These are phyloP conservation scores for Climacium dendroides DNA, from an alignment of 225 moss, liverwort and hornwort species.

Conservation along the genomic window DNA sequence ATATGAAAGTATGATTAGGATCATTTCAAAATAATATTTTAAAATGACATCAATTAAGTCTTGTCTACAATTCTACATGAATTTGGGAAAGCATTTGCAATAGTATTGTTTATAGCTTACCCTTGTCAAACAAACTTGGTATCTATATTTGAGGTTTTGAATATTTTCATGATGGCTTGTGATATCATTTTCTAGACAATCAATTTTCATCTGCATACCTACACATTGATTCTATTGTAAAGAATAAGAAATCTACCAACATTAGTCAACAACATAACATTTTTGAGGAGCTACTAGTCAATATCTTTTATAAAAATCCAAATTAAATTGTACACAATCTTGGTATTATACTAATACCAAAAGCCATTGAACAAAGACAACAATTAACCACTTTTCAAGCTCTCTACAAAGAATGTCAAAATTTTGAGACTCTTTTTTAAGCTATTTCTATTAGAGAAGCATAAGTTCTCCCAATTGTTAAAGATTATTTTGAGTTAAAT, in stretches of 20 bases:
- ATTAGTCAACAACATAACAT: not conserved
- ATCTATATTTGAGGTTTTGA: constrained; percentile 6
- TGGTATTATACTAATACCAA: not conserved
- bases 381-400: not conserved
- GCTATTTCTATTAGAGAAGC: no score
- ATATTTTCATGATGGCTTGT: not conserved
- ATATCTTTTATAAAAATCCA: not conserved
- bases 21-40: not conserved
- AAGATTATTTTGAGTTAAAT: not conserved
- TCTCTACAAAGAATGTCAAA: not conserved
- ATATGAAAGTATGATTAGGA: not conserved
- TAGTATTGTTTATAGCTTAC: not conserved
- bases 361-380: not conserved
- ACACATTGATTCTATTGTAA: not conserved
- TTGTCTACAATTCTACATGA: not conserved
- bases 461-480: not conserved
- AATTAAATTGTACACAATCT: not conserved
- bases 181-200: not conserved
- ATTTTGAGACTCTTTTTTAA: not conserved
- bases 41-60: not conserved
- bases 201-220: constrained; percentile 5
- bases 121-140: constrained; percentile 17
- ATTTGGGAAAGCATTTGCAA: not conserved
- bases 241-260: not conserved
- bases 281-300: not conserved